Evolutionary conservation across 371 early-diverging fungal species (phyloP), one percentile per base, ranked within the genome.

Genomic region (Phascolomyces articulosus): DNA sequence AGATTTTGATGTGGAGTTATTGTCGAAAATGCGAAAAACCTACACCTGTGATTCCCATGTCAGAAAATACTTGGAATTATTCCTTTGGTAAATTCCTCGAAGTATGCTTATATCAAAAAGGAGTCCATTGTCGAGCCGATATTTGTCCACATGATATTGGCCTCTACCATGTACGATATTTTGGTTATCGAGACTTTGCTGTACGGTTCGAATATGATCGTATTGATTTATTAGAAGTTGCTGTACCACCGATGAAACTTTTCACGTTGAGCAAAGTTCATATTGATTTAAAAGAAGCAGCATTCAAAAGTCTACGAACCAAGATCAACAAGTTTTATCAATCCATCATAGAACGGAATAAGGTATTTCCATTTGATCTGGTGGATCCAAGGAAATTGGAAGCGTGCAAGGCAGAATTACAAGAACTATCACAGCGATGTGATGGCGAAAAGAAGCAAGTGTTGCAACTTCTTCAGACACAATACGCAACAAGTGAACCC

Each of bases 51-150:
- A 78, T 89, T 1, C 88, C 87, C 18, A 92, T 98, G 88, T 91
- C 96, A 0, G 93, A 92, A 38, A 94, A 94, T 55, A 89, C 96
- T 15, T 95, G 94, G 92, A 92, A 91, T 59, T 95, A 92, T 64
- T 97, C 98, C 9, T 96, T 97, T 82, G 99, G 98, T 40, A 98
- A 98, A 78, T 98, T 93, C 68, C 74, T 98, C 20, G 99, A 98
- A 74, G 80, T 95, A 0, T 85, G 90, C 2, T 91, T 95, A 29
- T 96, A 98, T 75, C 90, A 90, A 63, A 78, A 79, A 16, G 80
- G 81, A n/a, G 66, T 93, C 1, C 79, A 67, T 31, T 90, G 92
- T 44, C 85, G 93, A 13, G 90, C 93, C 15, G 84, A 86, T 63
- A 78, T 90, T 9, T 98, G 99, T 66, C 82, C 86, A 0, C 98